These are phyloP conservation scores for Dactylella cylindrospora DNA, from an alignment of 2,329 filamentous ascomycete species.

Conservation along the genomic window DNA sequence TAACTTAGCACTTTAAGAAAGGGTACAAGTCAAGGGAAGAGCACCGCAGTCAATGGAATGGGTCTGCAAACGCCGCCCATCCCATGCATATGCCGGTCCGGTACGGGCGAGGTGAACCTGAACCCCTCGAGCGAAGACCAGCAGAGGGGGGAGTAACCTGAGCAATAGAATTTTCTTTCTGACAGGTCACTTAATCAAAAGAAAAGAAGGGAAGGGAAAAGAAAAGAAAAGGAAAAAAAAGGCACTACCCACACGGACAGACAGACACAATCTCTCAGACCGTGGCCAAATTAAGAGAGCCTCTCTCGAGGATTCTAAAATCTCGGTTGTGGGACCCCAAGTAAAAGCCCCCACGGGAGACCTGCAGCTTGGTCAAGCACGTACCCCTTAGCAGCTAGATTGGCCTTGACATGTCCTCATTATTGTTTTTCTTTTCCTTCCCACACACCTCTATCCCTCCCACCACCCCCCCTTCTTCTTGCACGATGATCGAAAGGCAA, in stretches of 20 bases:
- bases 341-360: constrained; percentile 42
- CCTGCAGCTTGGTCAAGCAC: constrained; percentile 43
- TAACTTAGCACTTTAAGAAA: too few species aligned
- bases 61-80: constrained; percentile 42
- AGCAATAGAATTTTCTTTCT: constrained; percentile 39
- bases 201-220: too few species aligned
- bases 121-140: too few species aligned
- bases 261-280: too few species aligned
- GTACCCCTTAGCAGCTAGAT: constrained; percentile 45
- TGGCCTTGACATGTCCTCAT: constrained; percentile 42
- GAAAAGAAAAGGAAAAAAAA: too few species aligned
- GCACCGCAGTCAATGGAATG: constrained; percentile 35
- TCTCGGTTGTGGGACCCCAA: constrained; percentile 44
- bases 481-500: constrained; percentile 38
- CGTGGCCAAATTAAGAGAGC: constrained; percentile 35
- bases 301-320: constrained; percentile 27
- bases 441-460: not conserved
- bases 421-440: constrained; percentile 14
- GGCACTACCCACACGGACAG: too few species aligned
- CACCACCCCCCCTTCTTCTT: too few species aligned
- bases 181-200: constrained; percentile 41
- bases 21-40: too few species aligned
- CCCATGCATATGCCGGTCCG: too few species aligned
- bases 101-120: too few species aligned
- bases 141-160: too few species aligned